A percentile compares a stretch with the other conserved stretches of the same genome.
phyloP scores from a whole-genome alignment of 495 filamentous ascomycete genomes.

The Cercophora samala region DNA sequence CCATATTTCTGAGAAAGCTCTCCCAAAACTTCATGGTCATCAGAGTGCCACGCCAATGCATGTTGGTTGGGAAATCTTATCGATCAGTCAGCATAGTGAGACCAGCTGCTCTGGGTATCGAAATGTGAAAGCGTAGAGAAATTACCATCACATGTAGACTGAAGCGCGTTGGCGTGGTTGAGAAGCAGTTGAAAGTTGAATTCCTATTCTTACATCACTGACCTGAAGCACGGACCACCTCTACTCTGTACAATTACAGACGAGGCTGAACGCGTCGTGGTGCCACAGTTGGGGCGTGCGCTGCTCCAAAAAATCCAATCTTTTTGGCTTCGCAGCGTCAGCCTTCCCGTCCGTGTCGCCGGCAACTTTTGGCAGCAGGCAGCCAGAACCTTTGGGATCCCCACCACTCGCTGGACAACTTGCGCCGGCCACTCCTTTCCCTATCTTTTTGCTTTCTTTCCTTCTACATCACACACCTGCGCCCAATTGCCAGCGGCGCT shows the following conservation, averaged over 20 bases:
- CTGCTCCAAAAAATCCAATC: conserved; percentile 5
- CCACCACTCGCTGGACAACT: not conserved
- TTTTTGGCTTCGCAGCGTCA: conserved; percentile 4
- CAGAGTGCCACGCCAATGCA: too few species aligned
- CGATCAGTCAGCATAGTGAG: too few species aligned
- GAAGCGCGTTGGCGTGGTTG: too few species aligned
- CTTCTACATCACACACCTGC: not conserved
- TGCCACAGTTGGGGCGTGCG: conserved; percentile 1
- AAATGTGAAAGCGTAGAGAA: too few species aligned
- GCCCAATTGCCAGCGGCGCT: not conserved
- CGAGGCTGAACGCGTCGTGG: conserved; percentile 1
- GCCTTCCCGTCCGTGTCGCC: conserved; percentile 1
- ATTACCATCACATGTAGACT: too few species aligned
- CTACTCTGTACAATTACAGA: not conserved
- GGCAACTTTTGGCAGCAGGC: not conserved
- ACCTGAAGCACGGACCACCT: not conserved
- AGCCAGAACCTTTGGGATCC: conserved; percentile 5
- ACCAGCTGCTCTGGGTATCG: too few species aligned
- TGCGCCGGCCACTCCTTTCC: conserved; percentile 8
- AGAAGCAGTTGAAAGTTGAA: not conserved
- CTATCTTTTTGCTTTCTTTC: conserved; percentile 7
- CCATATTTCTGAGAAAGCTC: too few species aligned
- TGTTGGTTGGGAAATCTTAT: too few species aligned
- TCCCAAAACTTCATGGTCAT: too few species aligned
- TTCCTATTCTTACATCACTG: not conserved